Base-by-base conservation (phyloP, 257 asterid genomes). In the Ajuga chamaepitys region DNA sequence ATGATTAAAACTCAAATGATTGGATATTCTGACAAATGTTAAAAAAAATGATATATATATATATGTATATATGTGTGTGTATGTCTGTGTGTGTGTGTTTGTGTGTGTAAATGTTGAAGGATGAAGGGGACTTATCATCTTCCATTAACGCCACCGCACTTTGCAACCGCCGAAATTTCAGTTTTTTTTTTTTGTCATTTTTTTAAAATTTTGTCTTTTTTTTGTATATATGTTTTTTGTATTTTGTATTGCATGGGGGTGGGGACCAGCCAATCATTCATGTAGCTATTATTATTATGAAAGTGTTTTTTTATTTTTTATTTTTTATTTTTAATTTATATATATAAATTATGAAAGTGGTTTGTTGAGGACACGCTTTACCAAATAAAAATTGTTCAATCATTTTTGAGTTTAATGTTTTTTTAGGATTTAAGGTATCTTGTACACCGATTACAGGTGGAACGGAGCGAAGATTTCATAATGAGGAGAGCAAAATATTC, bases 71-170 rank as follows among this genome's bases (percentile, higher is more conserved):
- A 50, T 51, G 10, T 20, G 7, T 6, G 12, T 62, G 20, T 30
- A 20, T 20, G 34, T 5, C 16, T 24, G 3, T 38, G 12, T 54
- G 7, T 1, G 4, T 9, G 14, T 42, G 73, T 56, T 24, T 48
- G 74, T 26, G 48, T 6, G 24, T 70, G 71, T 56, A 78, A 74
- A 83, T 77, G 86, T 72, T 68, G 75, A 72, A 73, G 76, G 75
- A 76, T 76, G 97, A 88, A 78, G 85, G 71, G 41, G 91, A 88
- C 97, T 79, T 76, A 42, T 81, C 82, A 84, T 75, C 96, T 78
- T 76, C 91, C 87, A 57, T 68, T 72, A 38, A 38, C 67, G 42
- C 72, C 79, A 71, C 75, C 65, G 41, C 73, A 44, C 25, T 10
- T 44, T 54, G 54, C 75, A 74, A 78, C 85, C 74, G 74, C 85